Conservation (phyloP, 306 rosid species). For the Ziziphus jujuba region DNA sequence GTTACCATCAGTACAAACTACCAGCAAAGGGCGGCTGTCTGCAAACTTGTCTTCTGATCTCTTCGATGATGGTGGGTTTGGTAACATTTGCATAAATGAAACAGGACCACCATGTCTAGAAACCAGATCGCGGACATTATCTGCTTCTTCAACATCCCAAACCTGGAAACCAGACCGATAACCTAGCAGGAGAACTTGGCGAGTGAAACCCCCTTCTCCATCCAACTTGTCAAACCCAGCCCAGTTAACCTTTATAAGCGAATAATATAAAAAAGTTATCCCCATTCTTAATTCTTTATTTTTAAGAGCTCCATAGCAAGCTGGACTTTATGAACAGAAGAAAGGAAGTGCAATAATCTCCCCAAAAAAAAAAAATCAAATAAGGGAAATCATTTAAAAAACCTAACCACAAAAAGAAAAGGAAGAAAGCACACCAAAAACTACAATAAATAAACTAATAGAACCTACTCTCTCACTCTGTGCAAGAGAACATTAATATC, state of each 20-base stretch:
- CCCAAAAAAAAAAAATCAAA: too few relatives aligned
- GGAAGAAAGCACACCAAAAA: neutral
- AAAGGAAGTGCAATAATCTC: neutral
- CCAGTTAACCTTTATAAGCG: conserved; percentile 72
- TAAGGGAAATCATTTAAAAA: neutral
- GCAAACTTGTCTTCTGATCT: conserved; percentile 63
- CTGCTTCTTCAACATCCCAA: conserved; percentile 97
- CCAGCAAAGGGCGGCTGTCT: conserved; percentile 68
- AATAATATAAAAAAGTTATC: conserved; percentile 11
- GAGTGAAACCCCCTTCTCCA: conserved; percentile 51
- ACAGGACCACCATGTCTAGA: conserved; percentile 84
- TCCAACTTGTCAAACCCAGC: conserved; percentile 95
- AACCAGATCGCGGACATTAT: conserved; percentile 74
- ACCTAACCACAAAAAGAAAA: neutral
- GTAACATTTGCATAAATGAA: conserved; percentile 87
- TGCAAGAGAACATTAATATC: too few relatives aligned
- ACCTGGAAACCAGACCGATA: conserved; percentile 91
- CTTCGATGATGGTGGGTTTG: conserved; percentile 68
- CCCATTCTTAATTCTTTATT: neutral
- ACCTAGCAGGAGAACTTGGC: conserved; percentile 82
- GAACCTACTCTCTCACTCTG: too few relatives aligned
- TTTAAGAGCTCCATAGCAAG: neutral
- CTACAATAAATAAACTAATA: too few relatives aligned
- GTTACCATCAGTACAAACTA: conserved; percentile 74
- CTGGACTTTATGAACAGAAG: neutral